Conservation (phyloP, 352 stramenopile genomes). For the Phytophthora podocarpi region DNA sequence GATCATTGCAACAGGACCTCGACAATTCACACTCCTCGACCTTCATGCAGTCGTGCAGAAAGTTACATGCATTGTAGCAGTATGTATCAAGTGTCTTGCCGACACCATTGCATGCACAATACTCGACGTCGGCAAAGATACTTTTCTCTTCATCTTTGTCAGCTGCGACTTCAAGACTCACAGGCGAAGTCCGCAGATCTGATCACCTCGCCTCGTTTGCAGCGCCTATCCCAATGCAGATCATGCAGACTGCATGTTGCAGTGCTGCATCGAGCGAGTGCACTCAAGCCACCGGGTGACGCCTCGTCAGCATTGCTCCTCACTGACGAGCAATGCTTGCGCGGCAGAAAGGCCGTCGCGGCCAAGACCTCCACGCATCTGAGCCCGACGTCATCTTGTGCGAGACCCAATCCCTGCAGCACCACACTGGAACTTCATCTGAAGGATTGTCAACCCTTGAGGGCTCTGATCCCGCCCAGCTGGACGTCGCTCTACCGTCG, state of each 20-base stretch:
- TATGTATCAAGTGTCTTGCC: neutral
- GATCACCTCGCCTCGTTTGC: constrained; percentile 24
- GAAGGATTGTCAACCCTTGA: constrained; percentile 3
- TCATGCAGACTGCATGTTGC: neutral
- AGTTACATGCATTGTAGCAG: neutral
- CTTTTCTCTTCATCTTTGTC: constrained; percentile 11
- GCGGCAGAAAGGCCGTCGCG: constrained; percentile 11
- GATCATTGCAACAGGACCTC: neutral
- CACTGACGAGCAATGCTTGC: constrained; percentile 10
- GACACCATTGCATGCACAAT: neutral
- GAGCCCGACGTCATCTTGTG: constrained; percentile 9
- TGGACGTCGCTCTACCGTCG: neutral
- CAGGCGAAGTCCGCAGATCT: neutral
- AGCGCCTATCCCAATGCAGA: constrained; percentile 21
- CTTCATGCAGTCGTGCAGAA: neutral
- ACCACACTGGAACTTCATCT: constrained; percentile 5
- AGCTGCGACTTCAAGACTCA: neutral
- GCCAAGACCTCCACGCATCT: constrained; percentile 34
- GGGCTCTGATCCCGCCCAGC: constrained; percentile 14
- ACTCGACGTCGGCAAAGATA: constrained; percentile 6
- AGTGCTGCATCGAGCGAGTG: neutral
- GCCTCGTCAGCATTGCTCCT: too few relatives aligned
- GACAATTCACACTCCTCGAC: neutral
- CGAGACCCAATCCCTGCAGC: constrained; percentile 15
- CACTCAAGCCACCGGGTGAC: too few relatives aligned